Base-by-base conservation (phyloP, 2,329 filamentous ascomycete species). In the Penicillium aurantiogriseum region DNA sequence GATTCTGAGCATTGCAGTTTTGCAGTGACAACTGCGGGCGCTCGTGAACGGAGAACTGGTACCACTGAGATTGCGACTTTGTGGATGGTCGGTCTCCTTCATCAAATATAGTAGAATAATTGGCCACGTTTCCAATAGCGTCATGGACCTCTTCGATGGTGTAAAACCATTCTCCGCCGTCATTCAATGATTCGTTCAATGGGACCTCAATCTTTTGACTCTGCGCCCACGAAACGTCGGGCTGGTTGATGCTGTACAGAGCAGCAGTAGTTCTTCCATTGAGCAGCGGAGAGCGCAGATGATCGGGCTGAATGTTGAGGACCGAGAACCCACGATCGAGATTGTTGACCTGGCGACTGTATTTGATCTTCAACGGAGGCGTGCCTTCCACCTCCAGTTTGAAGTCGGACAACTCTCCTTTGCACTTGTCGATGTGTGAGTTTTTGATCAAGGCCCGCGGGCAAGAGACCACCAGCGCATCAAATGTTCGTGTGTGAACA, bases 111-210 rank as follows among this genome's bases (percentile, higher is more conserved):
- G 66, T 60, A 17, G 71, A 70, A 70, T 96, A 99, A 62, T 87
- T 89, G 58, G 92, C 87, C 38, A 88, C 78, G 67, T 99, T 99
- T 46, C 92, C 92, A 64, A 92, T 89, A 2, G 87, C 93, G 77
- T 99, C 94, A 58, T 91, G 86, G 9, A 99, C 91, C 73, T 97
- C 91, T 65, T 97, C 91, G 52, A 99, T 87, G 1, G 89, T 88
- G 71, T 97, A 99, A 59, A 89, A 82, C 92, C 93, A 97, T 51
- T 86, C 83, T 17, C 93, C 94, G 51, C 88, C 84, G 7, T 82
- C 82, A 48, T 85, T 85, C 77, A 99, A 86, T 5, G 92, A 92
- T 74, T 99, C 95, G 69, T 96, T 97, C 56, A 99, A 78, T 5
- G 91, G 87, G 21, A 99, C 91, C 10, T 83, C 83, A 36, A 99